Percentiles rank a stretch among this genome's conserved stretches.
These are phyloP conservation scores for Fusarium algeriense DNA, from an alignment of 2,329 filamentous ascomycete species.

Conservation along the genomic window DNA sequence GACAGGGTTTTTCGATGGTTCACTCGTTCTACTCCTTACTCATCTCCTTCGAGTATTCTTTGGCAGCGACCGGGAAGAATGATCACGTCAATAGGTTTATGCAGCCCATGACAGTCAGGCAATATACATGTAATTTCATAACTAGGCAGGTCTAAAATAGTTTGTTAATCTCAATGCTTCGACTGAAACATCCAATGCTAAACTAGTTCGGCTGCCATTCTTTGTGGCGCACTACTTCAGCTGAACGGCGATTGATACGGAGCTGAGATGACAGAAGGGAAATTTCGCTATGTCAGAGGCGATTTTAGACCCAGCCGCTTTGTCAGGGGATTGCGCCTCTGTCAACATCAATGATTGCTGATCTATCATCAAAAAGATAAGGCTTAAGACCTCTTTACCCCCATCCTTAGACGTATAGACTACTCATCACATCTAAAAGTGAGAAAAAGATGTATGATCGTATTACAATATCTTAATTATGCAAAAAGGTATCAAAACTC, in stretches of 20 bases:
- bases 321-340: neutral
- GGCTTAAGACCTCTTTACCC: neutral
- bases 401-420: neutral
- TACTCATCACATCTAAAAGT: neutral
- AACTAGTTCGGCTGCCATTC: neutral
- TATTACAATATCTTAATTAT: conserved; percentile 9
- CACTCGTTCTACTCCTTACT: rapidly evolving
- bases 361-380: neutral
- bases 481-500: conserved; percentile 22
- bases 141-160: neutral
- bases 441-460: neutral
- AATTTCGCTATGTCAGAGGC: neutral
- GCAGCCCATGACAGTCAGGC: neutral
- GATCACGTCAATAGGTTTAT: neutral
- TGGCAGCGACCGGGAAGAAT: neutral
- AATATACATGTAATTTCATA: neutral
- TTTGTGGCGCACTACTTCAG: neutral
- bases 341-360: too few relatives aligned
- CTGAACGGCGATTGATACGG: neutral
- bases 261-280: neutral
- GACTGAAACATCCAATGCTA: neutral
- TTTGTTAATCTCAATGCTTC: neutral
- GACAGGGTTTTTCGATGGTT: too few relatives aligned
- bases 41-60: neutral
- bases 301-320: neutral